Conservation (phyloP, 345 rosid genomes). For the Carallia pectinifolia region DNA sequence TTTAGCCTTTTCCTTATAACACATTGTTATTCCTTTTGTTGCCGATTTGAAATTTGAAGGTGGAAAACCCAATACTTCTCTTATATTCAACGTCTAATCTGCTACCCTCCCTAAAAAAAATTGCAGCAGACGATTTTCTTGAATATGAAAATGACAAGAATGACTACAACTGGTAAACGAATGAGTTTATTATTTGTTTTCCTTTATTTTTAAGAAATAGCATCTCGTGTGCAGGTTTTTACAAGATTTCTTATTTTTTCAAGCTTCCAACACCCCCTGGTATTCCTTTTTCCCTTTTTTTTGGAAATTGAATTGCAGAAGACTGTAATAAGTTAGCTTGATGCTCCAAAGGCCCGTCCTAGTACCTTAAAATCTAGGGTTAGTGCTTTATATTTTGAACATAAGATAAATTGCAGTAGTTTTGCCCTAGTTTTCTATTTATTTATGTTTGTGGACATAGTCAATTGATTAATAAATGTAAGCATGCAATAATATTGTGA, state of each 20-base stretch:
- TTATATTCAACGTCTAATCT: constrained; percentile 70
- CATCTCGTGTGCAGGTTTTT: neutral
- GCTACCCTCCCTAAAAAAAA: constrained; percentile 45
- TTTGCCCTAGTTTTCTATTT: neutral
- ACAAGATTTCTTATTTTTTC: constrained; percentile 22
- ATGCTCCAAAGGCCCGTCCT: constrained; percentile 57
- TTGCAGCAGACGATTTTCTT: constrained; percentile 83
- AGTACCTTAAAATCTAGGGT: constrained; percentile 77
- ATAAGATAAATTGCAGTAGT: neutral
- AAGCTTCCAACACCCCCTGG: constrained; percentile 98
- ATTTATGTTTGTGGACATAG: neutral
- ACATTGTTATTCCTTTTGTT: neutral
- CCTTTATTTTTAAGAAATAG: neutral
- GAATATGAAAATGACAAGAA: constrained; percentile 84
- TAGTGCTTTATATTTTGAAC: constrained; percentile 28
- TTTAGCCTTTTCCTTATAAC: neutral
- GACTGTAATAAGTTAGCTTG: constrained; percentile 63
- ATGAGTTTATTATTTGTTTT: neutral
- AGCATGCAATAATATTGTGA: neutral
- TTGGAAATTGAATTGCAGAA: constrained; percentile 90
- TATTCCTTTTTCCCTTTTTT: constrained; percentile 86
- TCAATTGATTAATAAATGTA: neutral
- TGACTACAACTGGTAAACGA: constrained; percentile 90
- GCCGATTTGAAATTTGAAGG: constrained; percentile 39
- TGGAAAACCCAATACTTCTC: constrained; percentile 72